Evolutionary conservation across 441 rosid genomes (phyloP).

Genomic region (Gossypium davidsonii): DNA sequence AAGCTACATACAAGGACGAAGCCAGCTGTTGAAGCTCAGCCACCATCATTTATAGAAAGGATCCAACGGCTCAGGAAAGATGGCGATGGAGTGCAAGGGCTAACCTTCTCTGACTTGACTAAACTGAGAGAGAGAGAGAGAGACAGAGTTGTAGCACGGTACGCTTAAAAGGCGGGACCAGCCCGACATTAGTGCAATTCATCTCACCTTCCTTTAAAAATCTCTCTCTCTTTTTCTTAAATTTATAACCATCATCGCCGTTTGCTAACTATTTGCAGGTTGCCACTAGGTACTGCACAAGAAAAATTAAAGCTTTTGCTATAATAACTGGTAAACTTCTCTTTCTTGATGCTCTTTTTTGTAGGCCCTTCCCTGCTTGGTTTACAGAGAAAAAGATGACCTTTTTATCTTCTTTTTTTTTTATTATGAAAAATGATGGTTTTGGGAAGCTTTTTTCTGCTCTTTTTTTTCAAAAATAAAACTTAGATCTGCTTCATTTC

Average conservation of each 20-base stretch:
- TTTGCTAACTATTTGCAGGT: background rate
- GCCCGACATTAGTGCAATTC: slow-evolving; percentile 42
- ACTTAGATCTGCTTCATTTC: slow-evolving; percentile 18
- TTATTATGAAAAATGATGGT: background rate
- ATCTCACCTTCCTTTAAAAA: slow-evolving; percentile 15
- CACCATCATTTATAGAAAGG: background rate
- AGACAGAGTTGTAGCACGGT: background rate
- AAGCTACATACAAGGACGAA: background rate
- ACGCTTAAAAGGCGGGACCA: slow-evolving; percentile 26
- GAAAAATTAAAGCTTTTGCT: background rate
- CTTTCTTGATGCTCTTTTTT: background rate
- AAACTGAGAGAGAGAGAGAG: background rate
- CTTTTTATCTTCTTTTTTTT: background rate
- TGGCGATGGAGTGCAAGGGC: background rate
- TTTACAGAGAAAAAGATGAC: slow-evolving; percentile 19
- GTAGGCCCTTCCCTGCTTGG: background rate
- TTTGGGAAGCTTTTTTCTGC: background rate
- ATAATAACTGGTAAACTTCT: slow-evolving; percentile 13
- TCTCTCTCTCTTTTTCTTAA: background rate
- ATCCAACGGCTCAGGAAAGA: slow-evolving; percentile 31
- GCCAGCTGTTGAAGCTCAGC: background rate
- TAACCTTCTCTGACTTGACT: slow-evolving; percentile 20
- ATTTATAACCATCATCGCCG: background rate
- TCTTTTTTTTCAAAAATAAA: slow-evolving; percentile 6
- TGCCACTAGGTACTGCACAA: slow-evolving; percentile 3